Evolutionary conservation across 495 filamentous ascomycete species (phyloP).

Genomic region (Haplographium delicatum): DNA sequence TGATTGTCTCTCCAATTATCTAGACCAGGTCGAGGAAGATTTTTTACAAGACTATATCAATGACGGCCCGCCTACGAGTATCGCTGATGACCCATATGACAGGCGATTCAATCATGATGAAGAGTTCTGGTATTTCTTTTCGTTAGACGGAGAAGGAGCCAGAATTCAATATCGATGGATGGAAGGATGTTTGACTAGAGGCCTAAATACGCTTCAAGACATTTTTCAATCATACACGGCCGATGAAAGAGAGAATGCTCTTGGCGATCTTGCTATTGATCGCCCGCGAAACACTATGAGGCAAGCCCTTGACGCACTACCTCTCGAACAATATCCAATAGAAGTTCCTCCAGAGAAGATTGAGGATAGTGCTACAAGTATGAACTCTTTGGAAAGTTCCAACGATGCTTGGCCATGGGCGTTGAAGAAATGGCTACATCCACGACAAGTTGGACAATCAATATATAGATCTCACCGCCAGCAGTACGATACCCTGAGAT

Average conservation of each 20-base stretch:
- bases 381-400: neutral
- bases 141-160: neutral
- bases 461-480: neutral
- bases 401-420: slow-evolving; percentile 4
- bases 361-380: neutral
- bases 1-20: neutral
- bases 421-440: neutral
- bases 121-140: slow-evolving; percentile 3
- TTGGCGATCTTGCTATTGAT: slow-evolving; percentile 3
- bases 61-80: too few relatives aligned
- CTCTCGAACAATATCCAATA: neutral
- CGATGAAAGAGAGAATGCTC: neutral
- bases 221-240: neutral
- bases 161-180: slow-evolving; percentile 2
- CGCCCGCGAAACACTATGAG: neutral
- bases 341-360: neutral
- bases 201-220: neutral
- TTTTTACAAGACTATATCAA: too few relatives aligned
- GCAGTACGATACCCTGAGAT: neutral
- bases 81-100: neutral
- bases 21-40: too few relatives aligned
- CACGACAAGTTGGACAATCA: neutral
- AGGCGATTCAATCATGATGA: slow-evolving; percentile 4
- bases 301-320: slow-evolving; percentile 2
- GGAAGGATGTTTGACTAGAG: slow-evolving; percentile 1